Evolutionary conservation across 1,284 basidiomycete species (phyloP).

Genomic region (Phellopilus nigrolimitatus): DNA sequence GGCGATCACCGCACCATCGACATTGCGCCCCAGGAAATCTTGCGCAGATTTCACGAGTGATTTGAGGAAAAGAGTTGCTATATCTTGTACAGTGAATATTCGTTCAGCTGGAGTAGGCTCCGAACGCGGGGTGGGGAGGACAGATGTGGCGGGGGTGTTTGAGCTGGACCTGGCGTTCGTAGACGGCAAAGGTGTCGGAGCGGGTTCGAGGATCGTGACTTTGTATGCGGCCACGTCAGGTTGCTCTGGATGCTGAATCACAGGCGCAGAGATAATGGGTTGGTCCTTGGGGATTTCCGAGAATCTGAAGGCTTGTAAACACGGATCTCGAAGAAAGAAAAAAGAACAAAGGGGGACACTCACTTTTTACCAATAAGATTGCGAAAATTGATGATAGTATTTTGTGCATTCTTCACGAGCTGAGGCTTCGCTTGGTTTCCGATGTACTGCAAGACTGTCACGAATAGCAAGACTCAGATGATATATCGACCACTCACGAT

Average conservation of each 20-base stretch:
- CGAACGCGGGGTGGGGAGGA: conserved; percentile 68
- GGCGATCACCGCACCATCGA: conserved; percentile 82
- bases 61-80: conserved; percentile 80
- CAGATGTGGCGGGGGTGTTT: conserved; percentile 65
- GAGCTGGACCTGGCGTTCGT: conserved; percentile 34
- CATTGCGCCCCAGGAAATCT: conserved; percentile 86
- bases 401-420: conserved; percentile 91
- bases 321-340: conserved; percentile 5
- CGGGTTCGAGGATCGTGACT: conserved; percentile 76
- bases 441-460: conserved; percentile 63
- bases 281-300: conserved; percentile 64
- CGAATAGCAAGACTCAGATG: conserved; percentile 12
- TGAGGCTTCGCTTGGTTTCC: conserved; percentile 95
- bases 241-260: conserved; percentile 72
- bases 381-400: conserved; percentile 92
- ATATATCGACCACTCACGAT: conserved; percentile 48
- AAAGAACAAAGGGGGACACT: conserved; percentile 24
- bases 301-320: conserved; percentile 43
- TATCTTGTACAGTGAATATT: conserved; percentile 81
- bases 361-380: conserved; percentile 92
- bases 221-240: conserved; percentile 81
- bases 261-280: conserved; percentile 51
- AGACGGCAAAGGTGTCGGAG: conserved; percentile 52
- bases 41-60: conserved; percentile 85
- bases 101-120: conserved; percentile 77